Evolutionary conservation across 208 protist species (phyloP).

Genomic region (Sergeia podlipaevii): DNA sequence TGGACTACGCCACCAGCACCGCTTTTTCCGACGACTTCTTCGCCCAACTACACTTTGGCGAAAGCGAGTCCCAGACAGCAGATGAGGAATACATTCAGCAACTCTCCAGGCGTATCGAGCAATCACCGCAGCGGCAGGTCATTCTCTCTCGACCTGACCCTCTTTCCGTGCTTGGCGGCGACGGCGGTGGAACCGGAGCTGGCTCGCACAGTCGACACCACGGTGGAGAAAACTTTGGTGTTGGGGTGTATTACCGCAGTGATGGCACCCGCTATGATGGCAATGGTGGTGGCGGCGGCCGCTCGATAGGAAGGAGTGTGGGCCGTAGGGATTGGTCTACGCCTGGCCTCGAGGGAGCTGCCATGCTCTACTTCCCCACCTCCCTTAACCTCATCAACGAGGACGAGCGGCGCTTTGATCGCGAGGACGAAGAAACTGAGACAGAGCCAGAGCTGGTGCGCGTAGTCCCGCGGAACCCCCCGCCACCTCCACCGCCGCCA

Average conservation of each 20-base stretch:
- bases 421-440: conserved; percentile 53
- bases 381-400: conserved; percentile 39
- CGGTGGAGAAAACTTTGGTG: conserved; percentile 9
- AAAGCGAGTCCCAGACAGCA: conserved; percentile 13
- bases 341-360: too few species aligned
- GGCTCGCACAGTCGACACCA: conserved; percentile 16
- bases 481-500: conserved; percentile 11
- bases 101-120: conserved; percentile 55
- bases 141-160: conserved; percentile 37
- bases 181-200: neutral
- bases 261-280: conserved; percentile 23
- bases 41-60: conserved; percentile 55
- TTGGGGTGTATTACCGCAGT: conserved; percentile 59
- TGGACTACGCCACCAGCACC: conserved; percentile 64
- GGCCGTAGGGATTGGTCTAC: too few species aligned
- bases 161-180: conserved; percentile 13
- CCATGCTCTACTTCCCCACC: conserved; percentile 34
- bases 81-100: conserved; percentile 51
- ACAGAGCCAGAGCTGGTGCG: conserved; percentile 22
- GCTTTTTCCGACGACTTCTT: conserved; percentile 59
- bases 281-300: neutral
- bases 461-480: conserved; percentile 1
- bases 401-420: conserved; percentile 47
- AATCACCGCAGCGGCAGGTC: conserved; percentile 53
- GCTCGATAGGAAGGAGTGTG: neutral